Conservation (phyloP, 345 rosid species). For the Syzygium oleosum region DNA sequence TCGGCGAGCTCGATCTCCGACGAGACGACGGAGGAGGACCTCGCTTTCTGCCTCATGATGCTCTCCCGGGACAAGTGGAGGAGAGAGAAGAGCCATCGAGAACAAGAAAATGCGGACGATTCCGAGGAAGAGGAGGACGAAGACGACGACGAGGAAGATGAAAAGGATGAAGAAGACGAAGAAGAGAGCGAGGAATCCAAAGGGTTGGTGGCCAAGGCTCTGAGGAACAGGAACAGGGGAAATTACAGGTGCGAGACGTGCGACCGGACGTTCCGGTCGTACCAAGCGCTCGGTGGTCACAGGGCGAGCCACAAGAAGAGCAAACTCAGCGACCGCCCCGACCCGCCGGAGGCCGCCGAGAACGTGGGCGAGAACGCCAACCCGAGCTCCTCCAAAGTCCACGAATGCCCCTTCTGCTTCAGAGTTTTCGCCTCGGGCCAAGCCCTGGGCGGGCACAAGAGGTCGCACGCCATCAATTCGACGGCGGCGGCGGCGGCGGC, state of each 20-base stretch:
- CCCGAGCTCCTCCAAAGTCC: constrained; percentile 30
- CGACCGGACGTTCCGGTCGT: constrained; percentile 68
- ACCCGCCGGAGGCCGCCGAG: constrained; percentile 6
- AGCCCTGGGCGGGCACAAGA: constrained; percentile 96
- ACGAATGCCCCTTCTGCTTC: constrained; percentile 77
- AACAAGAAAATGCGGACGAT: background rate
- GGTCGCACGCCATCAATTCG: constrained; percentile 59
- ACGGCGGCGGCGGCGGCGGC: background rate
- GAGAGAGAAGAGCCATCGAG: constrained; percentile 1
- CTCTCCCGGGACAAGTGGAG: constrained; percentile 83
- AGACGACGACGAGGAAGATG: constrained; percentile 17
- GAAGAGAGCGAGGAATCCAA: constrained; percentile 35
- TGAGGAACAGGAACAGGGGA: constrained; percentile 19
- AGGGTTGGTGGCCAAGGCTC: constrained; percentile 21
- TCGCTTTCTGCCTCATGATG: constrained; percentile 93
- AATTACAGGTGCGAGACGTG: constrained; percentile 84
- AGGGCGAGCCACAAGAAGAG: constrained; percentile 74
- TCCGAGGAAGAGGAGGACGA: background rate
- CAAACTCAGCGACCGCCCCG: background rate
- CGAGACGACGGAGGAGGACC: constrained; percentile 74
- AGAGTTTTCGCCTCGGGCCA: constrained; percentile 88
- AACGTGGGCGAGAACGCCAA: constrained; percentile 27
- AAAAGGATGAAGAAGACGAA: constrained; percentile 16
- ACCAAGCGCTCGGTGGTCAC: constrained; percentile 92
- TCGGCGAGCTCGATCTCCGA: constrained; percentile 69